Evolutionary conservation across 305 asterid species (phyloP), one percentile per base, ranked within the genome.

Genomic region (Solanum hybrid): DNA sequence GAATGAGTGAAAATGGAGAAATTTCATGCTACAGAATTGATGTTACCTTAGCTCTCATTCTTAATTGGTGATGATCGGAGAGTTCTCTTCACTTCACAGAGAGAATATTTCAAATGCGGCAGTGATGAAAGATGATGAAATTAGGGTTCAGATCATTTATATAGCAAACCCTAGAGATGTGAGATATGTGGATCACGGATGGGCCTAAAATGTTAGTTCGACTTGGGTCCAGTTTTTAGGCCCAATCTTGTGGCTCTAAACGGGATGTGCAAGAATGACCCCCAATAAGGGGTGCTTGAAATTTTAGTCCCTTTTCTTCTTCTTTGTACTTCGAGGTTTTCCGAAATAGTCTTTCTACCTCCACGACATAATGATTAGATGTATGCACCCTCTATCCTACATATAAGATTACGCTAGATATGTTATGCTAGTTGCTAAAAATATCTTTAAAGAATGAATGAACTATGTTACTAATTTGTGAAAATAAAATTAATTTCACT

Each of bases 1-100:
- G 81, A 31, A 31, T 33, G 11, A 31, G 28, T 13, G 13, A 69
- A 29, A 11, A 31, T n/a, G 11, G 78, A 78, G 81, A 28, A 34
- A 39, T n/a, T 7, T n/a, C 8, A 31, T 28, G 9, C 11, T 13
- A 8, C 1, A 10, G 0, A 35, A 28, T 5, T 37, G 12, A 42
- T 11, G 9, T 64, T 89, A 92, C 94, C 94, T 92, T 92, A 87
- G 92, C 93, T 84, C 93, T 90, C 93, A 91, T 92, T 8, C 22
- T 89, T 80, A 28, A 26, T 14, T 9, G 61, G 71, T 3, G 83
- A 46, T 78, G 5, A 42, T 67, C 76, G 16, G 3, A 35, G 78
- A 28, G 28, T 37, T 29, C 8, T 35, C 39, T 78, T 67, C 73
- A 51, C 87, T 71, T 11, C 2, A 31, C 61, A 22, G 39, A 14